Evolutionary conservation across 192 early-diverging fungal genomes (phyloP).

Genomic region (Umbelopsis sp.): DNA sequence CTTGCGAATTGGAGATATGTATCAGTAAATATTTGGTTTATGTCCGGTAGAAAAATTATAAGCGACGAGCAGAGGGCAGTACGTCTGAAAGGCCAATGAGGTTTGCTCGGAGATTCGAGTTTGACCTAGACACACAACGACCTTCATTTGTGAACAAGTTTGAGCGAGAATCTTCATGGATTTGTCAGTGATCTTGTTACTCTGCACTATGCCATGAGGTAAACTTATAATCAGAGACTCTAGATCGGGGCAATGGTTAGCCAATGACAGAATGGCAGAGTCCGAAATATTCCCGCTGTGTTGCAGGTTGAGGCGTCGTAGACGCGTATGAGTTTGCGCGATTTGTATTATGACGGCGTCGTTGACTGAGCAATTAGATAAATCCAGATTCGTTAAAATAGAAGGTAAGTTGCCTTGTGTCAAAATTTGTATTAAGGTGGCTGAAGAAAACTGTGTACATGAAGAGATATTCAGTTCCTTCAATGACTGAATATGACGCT

Average conservation of each 20-base stretch:
- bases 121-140: constrained; percentile 6
- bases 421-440: neutral
- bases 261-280: constrained; percentile 1
- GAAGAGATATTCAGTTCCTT: neutral
- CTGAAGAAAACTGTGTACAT: constrained; percentile 6
- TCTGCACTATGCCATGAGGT: constrained; percentile 17
- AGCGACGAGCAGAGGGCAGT: neutral
- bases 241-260: constrained; percentile 4
- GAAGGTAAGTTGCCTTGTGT: neutral
- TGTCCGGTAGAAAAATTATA: neutral
- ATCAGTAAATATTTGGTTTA: neutral
- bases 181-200: constrained; percentile 20
- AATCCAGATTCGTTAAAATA: neutral
- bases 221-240: neutral
- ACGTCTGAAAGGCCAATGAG: neutral
- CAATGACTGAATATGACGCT: neutral
- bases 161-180: neutral
- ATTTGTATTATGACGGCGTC: constrained; percentile 12
- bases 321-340: neutral
- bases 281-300: constrained; percentile 17
- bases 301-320: constrained; percentile 6
- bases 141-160: neutral
- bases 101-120: constrained; percentile 8
- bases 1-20: neutral
- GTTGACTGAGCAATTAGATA: constrained; percentile 19